Conservation (phyloP, 192 early-diverging fungal species). For the Geranomyces variabilis region DNA sequence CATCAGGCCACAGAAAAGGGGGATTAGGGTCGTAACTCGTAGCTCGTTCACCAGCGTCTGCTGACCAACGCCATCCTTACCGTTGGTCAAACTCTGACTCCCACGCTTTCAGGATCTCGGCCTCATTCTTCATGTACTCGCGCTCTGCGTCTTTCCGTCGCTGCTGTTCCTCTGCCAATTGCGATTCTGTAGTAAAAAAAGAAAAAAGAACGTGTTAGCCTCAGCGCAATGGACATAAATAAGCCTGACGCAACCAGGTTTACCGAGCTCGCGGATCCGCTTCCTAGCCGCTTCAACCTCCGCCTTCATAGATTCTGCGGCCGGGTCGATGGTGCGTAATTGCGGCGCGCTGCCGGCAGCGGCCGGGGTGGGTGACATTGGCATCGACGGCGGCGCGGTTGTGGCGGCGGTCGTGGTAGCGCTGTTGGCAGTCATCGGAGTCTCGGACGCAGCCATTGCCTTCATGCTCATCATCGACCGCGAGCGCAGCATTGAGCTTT, state of each 20-base stretch:
- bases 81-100: constrained; percentile 17
- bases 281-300: not conserved
- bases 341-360: too few relatives aligned
- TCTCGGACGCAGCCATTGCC: too few relatives aligned
- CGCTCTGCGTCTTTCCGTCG: not conserved
- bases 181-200: not conserved
- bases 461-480: not conserved
- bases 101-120: constrained; percentile 17
- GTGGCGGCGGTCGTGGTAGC: too few relatives aligned
- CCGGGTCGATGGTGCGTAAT: not conserved
- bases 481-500: not conserved
- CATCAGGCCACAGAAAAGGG: too few relatives aligned
- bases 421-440: too few relatives aligned
- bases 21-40: not conserved
- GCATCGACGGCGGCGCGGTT: too few relatives aligned
- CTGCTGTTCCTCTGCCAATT: not conserved
- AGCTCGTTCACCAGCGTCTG: too few relatives aligned
- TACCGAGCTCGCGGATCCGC: not conserved
- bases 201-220: not conserved
- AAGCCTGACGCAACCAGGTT: not conserved
- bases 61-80: too few relatives aligned
- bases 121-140: constrained; percentile 4
- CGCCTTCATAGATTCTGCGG: not conserved
- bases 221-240: not conserved
- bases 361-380: too few relatives aligned